A percentile compares a stretch with the other conserved stretches of the same genome.
These are phyloP conservation scores for Naganishia friedmannii DNA, from an alignment of 768 basidiomycete genomes.

Conservation along the genomic window DNA sequence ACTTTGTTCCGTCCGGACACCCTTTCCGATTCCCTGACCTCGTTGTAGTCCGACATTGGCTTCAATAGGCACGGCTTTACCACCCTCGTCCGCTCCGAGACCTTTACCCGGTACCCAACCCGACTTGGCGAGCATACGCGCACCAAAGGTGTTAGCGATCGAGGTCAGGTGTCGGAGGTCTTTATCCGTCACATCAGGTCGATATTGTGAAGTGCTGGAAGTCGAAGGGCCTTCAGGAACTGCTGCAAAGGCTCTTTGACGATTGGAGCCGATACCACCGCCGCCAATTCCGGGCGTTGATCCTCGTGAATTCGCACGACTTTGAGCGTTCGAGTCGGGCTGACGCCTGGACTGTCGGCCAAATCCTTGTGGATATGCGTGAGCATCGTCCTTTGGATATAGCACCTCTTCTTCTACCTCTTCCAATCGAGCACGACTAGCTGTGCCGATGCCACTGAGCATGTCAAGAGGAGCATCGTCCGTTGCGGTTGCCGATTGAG, in stretches of 20 bases:
- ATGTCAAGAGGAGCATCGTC: conserved; percentile 1
- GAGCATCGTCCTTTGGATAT: conserved; percentile 25
- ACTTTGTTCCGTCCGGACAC: conserved; percentile 51
- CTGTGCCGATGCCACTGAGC: conserved; percentile 35
- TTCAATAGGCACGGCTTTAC: conserved; percentile 49
- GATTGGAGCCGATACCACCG: conserved; percentile 21
- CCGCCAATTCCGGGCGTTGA: neutral
- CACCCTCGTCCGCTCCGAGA: conserved; percentile 45
- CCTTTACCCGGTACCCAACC: conserved; percentile 76
- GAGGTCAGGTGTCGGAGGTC: conserved; percentile 82
- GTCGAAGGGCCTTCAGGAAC: conserved; percentile 44
- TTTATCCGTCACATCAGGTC: conserved; percentile 60
- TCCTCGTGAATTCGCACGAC: conserved; percentile 7
- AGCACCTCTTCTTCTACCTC: conserved; percentile 17
- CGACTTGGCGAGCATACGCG: conserved; percentile 88
- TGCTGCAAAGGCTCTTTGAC: conserved; percentile 35
- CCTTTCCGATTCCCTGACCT: conserved; percentile 47
- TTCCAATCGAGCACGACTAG: conserved; percentile 29
- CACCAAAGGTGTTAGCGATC: conserved; percentile 73
- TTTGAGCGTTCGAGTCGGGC: neutral
- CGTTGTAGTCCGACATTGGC: conserved; percentile 39
- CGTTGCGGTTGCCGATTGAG: neutral
- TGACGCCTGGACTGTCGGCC: conserved; percentile 28
- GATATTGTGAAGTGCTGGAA: conserved; percentile 32
- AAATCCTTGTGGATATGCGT: conserved; percentile 40